phyloP scores from a whole-genome alignment of 1,139 yeast species.

The Pneumocystis jirovecii region DNA sequence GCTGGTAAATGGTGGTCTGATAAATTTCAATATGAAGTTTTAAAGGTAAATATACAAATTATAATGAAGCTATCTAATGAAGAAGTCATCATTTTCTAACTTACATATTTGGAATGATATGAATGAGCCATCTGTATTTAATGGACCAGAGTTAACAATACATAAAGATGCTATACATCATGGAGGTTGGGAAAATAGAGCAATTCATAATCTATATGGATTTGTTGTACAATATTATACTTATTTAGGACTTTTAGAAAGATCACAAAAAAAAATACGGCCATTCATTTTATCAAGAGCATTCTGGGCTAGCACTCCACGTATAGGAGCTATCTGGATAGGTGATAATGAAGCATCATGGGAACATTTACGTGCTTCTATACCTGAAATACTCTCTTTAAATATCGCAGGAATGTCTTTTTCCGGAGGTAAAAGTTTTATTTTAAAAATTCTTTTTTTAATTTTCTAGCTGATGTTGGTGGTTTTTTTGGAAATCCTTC shows the following conservation, averaged over 20 bases:
- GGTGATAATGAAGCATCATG: constrained; percentile 92
- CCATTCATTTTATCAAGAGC: constrained; percentile 87
- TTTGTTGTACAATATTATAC: constrained; percentile 69
- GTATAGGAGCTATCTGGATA: constrained; percentile 91
- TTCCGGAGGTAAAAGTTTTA: constrained; percentile 39
- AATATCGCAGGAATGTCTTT: constrained; percentile 83
- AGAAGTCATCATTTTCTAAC: constrained; percentile 41
- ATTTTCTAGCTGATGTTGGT: constrained; percentile 61
- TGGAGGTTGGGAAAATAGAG: constrained; percentile 80
- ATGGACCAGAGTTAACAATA: constrained; percentile 85
- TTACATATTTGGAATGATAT: constrained; percentile 91
- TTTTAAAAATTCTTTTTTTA: background rate
- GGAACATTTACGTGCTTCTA: constrained; percentile 66
- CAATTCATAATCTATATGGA: constrained; percentile 77
- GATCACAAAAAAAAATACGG: constrained; percentile 40
- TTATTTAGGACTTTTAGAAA: constrained; percentile 41
- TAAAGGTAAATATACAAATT: constrained; percentile 12
- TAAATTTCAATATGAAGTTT: constrained; percentile 25
- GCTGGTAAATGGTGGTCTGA: constrained; percentile 45
- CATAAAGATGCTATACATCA: constrained; percentile 67
- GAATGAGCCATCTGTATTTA: constrained; percentile 93
- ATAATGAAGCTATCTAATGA: constrained; percentile 15
- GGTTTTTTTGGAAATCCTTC: constrained; percentile 90
- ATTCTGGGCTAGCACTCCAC: constrained; percentile 79
- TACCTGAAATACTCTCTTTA: constrained; percentile 75